Base-by-base conservation (phyloP, 2,329 filamentous ascomycete species). In the Trichophyton benhamiae region DNA sequence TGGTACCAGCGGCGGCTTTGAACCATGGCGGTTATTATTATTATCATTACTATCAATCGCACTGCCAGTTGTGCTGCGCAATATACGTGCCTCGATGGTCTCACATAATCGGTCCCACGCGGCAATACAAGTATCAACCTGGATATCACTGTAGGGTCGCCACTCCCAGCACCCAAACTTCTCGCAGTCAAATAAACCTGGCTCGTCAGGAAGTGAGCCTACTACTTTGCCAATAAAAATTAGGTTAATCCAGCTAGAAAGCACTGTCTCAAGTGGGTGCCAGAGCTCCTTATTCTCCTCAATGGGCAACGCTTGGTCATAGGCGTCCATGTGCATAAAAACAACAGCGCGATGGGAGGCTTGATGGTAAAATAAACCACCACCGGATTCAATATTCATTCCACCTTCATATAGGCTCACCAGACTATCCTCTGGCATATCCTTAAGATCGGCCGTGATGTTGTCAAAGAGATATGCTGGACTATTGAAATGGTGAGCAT, bases 361-460 rank as follows among this genome's bases (percentile, higher is more conserved):
- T 59, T 59, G 66, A 60, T 69, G 67, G 62, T 73, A 74, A 59
- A 71, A 61, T 52, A 75, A 15, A 55, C 71, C 71, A 55, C 68
- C 67, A 57, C 59, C 63, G 33, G 57, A 58, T 38, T 58, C 27
- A 15, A 22, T 25, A n/a, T 58, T 8, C 33, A 41, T 44, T 17
- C 55, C 55, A n/a, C 33, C 33, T 17, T 57, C 60, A 4, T 64
- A 67, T 48, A 65, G 66, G 38, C 62, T 65, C 61, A 66, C 60
- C 62, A 20, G 58, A 22, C 62, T 62, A 63, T 65, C 67, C 58
- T 67, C 38, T 22, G 55, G 55, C 41, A 42, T 41, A 44, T 58
- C 55, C 9, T 58, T 22, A 30, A 58, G 27, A 15, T 20, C 33
- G 61, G 62, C 66, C 33, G 68, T 64, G 46, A 68, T 67, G 27